Percentiles rank a stretch among this genome's conserved stretches.
Conservation (phyloP, 352 stramenopile genomes). For the Aphanomyces euteiches region DNA sequence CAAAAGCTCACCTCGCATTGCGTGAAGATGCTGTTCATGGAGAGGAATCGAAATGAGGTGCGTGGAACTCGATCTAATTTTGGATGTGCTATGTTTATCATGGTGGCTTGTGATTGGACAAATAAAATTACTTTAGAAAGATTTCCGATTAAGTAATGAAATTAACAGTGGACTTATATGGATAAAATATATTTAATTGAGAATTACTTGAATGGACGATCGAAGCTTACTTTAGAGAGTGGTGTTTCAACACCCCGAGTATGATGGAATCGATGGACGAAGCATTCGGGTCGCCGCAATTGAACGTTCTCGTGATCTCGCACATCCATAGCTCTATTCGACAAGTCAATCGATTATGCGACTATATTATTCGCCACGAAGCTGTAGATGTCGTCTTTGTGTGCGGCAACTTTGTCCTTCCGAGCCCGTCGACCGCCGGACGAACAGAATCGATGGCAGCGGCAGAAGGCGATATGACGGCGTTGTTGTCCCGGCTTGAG, state of each 20-base stretch:
- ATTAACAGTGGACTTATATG: no score
- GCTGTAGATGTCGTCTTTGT: constrained; percentile 77
- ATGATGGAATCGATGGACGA: constrained; percentile 3
- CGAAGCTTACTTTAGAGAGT: no score
- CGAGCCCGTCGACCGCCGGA: constrained; percentile 29
- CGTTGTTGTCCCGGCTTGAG: constrained; percentile 79
- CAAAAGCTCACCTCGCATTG: constrained; percentile 22
- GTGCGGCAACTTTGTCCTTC: constrained; percentile 56
- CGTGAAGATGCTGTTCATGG: constrained; percentile 31
- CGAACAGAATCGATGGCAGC: constrained; percentile 56
- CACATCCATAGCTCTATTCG: constrained; percentile 58
- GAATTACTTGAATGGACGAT: not conserved
- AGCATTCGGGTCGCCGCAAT: constrained; percentile 15
- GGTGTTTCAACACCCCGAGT: no score
- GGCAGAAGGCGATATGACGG: constrained; percentile 86
- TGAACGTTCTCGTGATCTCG: constrained; percentile 76
- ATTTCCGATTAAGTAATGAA: not conserved
- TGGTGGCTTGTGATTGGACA: not conserved
- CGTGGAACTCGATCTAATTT: not conserved
- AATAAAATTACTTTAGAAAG: not conserved
- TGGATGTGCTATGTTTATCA: constrained; percentile 10
- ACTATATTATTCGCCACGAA: constrained; percentile 49
- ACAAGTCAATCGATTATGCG: constrained; percentile 73
- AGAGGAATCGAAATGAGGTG: not conserved
- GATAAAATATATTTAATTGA: not conserved